phyloP scores from a whole-genome alignment of 2,329 filamentous ascomycete genomes.

The Microsporum canis region DNA sequence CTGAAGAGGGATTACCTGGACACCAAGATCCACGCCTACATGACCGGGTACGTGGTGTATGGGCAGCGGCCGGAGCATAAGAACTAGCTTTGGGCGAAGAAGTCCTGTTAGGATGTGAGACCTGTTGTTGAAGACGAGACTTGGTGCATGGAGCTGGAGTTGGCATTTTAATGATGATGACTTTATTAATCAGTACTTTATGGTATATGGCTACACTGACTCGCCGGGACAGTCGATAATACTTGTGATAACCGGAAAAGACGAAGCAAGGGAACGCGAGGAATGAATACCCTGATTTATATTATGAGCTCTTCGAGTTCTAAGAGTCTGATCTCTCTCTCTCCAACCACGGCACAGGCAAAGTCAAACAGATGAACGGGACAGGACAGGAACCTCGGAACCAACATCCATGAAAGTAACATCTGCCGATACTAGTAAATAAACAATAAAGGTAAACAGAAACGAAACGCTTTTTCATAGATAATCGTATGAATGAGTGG shows the following conservation, averaged over 20 bases:
- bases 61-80: constrained; percentile 7
- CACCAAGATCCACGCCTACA: constrained; percentile 8
- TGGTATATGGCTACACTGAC: background rate
- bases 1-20: constrained; percentile 9
- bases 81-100: background rate
- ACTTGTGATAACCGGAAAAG: too few species aligned
- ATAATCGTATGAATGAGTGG: background rate
- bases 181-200: background rate
- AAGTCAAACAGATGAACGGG: background rate
- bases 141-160: background rate
- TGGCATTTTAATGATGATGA: background rate
- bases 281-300: too few species aligned
- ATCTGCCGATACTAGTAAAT: background rate
- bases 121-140: background rate
- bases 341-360: background rate
- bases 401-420: background rate
- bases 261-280: too few species aligned
- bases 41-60: constrained; percentile 9
- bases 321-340: background rate
- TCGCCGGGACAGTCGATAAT: too few species aligned
- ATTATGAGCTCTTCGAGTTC: background rate
- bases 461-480: background rate
- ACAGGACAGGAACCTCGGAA: background rate
- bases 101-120: too few species aligned
- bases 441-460: background rate